phyloP scores from a whole-genome alignment of 306 rosid genomes.

The Quercus alba region DNA sequence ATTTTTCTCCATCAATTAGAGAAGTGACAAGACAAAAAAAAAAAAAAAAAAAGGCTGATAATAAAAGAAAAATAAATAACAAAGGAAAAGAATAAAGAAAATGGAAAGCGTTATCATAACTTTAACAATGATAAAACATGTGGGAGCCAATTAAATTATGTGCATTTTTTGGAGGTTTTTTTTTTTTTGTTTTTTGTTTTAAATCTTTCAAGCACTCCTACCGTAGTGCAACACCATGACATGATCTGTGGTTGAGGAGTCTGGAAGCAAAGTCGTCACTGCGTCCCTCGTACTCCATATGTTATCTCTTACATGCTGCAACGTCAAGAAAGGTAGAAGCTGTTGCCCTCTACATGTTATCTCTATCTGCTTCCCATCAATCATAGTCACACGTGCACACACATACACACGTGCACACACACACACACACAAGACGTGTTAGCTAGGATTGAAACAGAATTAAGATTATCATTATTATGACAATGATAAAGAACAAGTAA shows the following conservation, averaged over 20 bases:
- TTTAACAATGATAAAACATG: conserved; percentile 39
- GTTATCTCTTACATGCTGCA: conserved; percentile 89
- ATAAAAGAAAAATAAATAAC: conserved; percentile 24
- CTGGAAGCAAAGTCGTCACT: conserved; percentile 60
- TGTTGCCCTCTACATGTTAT: conserved; percentile 92
- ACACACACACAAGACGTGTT: neutral
- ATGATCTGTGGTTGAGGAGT: conserved; percentile 71
- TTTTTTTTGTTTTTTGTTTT: neutral
- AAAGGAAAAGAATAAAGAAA: neutral
- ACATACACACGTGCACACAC: neutral
- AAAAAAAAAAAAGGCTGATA: conserved; percentile 10
- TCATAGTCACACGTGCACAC: neutral
- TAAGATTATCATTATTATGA: neutral
- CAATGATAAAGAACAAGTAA: neutral
- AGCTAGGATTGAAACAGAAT: neutral
- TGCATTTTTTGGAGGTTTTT: neutral
- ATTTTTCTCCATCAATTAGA: conserved; percentile 36
- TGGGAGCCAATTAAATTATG: conserved; percentile 16
- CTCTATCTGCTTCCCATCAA: conserved; percentile 63
- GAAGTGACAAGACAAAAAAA: neutral
- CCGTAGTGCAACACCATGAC: conserved; percentile 81
- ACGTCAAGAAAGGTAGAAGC: conserved; percentile 75
- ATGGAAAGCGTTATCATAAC: conserved; percentile 32
- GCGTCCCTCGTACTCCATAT: conserved; percentile 73
- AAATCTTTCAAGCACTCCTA: conserved; percentile 33